Evolutionary conservation across 2,329 filamentous ascomycete genomes (phyloP), one percentile per base, ranked within the genome.

Genomic region (Colletotrichum liriopes): DNA sequence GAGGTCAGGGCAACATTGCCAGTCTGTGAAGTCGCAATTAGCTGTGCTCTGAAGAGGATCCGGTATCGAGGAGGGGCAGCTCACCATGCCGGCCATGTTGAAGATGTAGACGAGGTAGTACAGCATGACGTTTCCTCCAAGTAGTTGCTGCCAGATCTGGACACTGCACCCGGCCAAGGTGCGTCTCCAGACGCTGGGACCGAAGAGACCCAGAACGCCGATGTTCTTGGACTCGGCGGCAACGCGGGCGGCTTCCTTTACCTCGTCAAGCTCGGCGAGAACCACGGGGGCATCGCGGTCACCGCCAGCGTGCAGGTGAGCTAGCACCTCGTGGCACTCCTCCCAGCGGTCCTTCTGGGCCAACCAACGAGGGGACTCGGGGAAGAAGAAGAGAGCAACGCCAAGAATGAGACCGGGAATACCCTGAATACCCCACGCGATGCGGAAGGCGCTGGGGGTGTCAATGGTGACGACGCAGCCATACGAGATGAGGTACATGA

Each of bases 401-500:
- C 79, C 69, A 41, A 79, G 77, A 2, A 79, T 14, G 1, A 75
- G 51, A 0, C 78, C 74, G 14, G 71, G 73, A 52, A 76, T 58
- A 35, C 64, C 74, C 62, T 78, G 77, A 37, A 78, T 49, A 8
- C 76, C 71, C 60, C 69, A 76, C 5, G 77, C 78, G 14, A 91
- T 81, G 65, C 87, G 91, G 90, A 90, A 93, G 14, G 91, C 89
- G 2, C 91, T 87, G 2, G 87, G 84, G 1, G 86, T 79, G 14
- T 89, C 88, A 73, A 93, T 88, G 54, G 67, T 65, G 78, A 87
- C 90, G 67, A 88, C 90, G 79, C 88, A 90, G 29, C 91, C 93
- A 77, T 91, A 88, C 29, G 88, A 87, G 79, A 93, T 88, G 78
- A 90, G 91, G 84, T 92, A 93, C 90, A 93, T 92, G 81, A 92